Evolutionary conservation across 1,284 basidiomycete species (phyloP).

Genomic region (Clitocybe nebularis): DNA sequence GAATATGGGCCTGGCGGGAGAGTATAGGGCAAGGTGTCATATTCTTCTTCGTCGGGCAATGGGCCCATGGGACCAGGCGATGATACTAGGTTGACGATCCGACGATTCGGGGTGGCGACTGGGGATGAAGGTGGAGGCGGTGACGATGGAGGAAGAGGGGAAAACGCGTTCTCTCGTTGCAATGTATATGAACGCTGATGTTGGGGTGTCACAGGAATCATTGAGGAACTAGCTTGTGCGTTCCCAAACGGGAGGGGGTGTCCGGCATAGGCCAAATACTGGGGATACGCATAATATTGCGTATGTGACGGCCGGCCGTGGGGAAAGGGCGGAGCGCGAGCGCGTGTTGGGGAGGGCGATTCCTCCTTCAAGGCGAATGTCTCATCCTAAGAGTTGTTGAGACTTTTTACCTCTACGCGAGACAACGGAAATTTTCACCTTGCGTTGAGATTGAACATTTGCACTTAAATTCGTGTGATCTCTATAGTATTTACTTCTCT

Average conservation of each 20-base stretch:
- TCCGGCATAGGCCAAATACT: conserved; percentile 19
- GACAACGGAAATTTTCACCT: conserved; percentile 19
- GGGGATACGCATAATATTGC: conserved; percentile 31
- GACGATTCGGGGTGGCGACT: conserved; percentile 51
- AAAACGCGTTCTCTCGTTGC: conserved; percentile 23
- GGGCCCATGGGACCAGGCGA: conserved; percentile 71
- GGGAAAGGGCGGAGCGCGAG: conserved; percentile 18
- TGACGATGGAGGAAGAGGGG: conserved; percentile 45
- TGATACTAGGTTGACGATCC: conserved; percentile 66
- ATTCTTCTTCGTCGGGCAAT: conserved; percentile 54
- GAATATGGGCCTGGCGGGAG: conserved; percentile 84
- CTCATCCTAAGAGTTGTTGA: conserved; percentile 23
- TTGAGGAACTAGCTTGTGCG: conserved; percentile 25
- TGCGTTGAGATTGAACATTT: conserved; percentile 25
- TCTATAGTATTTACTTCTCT: conserved; percentile 54
- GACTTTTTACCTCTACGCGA: conserved; percentile 9
- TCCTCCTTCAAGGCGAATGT: conserved; percentile 30
- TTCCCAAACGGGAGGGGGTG: conserved; percentile 24
- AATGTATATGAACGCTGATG: conserved; percentile 26
- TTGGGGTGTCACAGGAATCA: conserved; percentile 39
- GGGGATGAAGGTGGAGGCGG: conserved; percentile 50
- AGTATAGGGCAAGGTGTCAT: conserved; percentile 63
- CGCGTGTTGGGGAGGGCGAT: conserved; percentile 33
- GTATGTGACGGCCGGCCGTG: conserved; percentile 20
- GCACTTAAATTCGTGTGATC: conserved; percentile 46